Conservation (phyloP, 2,329 filamentous ascomycete genomes). For the Ophiostoma sp. region DNA sequence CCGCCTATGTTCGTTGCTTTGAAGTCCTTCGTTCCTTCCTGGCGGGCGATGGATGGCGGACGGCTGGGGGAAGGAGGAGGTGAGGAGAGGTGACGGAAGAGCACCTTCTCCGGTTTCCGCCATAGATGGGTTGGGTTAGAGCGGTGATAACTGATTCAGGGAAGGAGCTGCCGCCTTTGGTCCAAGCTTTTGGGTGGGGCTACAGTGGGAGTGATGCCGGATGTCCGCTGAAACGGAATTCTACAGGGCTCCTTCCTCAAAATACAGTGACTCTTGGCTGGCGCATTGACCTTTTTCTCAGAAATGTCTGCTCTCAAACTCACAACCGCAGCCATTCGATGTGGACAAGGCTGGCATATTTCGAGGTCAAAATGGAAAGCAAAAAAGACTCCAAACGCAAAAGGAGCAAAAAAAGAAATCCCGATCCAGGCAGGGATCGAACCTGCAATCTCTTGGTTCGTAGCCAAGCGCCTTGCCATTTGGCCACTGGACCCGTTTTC, state of each 20-base stretch:
- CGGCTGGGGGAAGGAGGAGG: background rate
- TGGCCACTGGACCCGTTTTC: slow-evolving; percentile 33
- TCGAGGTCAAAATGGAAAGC: background rate
- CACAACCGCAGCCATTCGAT: background rate
- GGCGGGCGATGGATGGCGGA: background rate
- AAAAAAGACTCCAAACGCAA: background rate
- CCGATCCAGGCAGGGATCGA: slow-evolving; percentile 39
- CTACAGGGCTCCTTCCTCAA: background rate
- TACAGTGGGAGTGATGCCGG: background rate
- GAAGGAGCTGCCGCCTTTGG: slow-evolving; percentile 8
- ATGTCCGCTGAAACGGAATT: background rate
- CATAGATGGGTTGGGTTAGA: background rate
- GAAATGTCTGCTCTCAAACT: background rate
- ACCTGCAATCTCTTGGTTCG: slow-evolving; percentile 43
- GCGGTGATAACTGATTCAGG: background rate
- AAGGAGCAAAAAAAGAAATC: slow-evolving; percentile 6
- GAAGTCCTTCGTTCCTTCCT: slow-evolving; percentile 9
- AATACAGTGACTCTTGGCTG: background rate
- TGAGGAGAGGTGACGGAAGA: slow-evolving; percentile 9
- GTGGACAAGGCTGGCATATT: background rate
- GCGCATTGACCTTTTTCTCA: background rate
- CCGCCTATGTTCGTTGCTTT: background rate
- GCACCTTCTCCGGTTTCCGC: slow-evolving; percentile 27
- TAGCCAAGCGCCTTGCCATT: slow-evolving; percentile 42
- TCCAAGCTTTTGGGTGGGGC: background rate